Percentiles rank a stretch among this genome's conserved stretches.
These are phyloP conservation scores for Hypoxylon trugodes DNA, from an alignment of 495 filamentous ascomycete genomes.

Conservation along the genomic window DNA sequence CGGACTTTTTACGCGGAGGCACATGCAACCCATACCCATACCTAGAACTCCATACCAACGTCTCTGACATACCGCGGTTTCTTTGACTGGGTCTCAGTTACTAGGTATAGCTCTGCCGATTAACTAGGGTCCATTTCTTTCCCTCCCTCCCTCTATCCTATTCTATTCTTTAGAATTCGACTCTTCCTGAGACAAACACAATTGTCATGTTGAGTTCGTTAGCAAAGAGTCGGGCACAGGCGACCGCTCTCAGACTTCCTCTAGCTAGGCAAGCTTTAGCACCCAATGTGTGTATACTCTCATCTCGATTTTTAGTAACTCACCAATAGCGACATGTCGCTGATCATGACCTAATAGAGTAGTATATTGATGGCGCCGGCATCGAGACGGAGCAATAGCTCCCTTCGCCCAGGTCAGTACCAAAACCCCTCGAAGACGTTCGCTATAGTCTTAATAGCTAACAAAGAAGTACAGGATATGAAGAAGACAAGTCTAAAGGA, in stretches of 20 bases:
- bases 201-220: slow-evolving; percentile 57
- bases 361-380: slow-evolving; percentile 62
- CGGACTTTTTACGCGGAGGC: background rate
- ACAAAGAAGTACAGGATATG: slow-evolving; percentile 71
- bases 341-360: slow-evolving; percentile 41
- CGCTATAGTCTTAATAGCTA: slow-evolving; percentile 14
- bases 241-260: slow-evolving; percentile 50
- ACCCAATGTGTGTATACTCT: slow-evolving; percentile 45
- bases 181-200: slow-evolving; percentile 31
- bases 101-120: slow-evolving; percentile 1
- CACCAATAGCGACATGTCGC: slow-evolving; percentile 19
- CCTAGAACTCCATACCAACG: no score
- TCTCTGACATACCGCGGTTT: slow-evolving; percentile 43
- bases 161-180: slow-evolving; percentile 14
- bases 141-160: slow-evolving; percentile 20
- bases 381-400: slow-evolving; percentile 64
- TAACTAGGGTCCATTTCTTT: slow-evolving; percentile 22
- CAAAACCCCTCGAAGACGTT: background rate
- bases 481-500: slow-evolving; percentile 89
- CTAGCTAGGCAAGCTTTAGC: slow-evolving; percentile 40
- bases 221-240: slow-evolving; percentile 53
- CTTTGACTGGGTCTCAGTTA: slow-evolving; percentile 19
- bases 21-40: slow-evolving; percentile 12
- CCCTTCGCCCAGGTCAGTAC: slow-evolving; percentile 64
- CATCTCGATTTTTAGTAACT: background rate